Conservation (phyloP, 768 basidiomycete species). For the Infundibulicybe gibba region DNA sequence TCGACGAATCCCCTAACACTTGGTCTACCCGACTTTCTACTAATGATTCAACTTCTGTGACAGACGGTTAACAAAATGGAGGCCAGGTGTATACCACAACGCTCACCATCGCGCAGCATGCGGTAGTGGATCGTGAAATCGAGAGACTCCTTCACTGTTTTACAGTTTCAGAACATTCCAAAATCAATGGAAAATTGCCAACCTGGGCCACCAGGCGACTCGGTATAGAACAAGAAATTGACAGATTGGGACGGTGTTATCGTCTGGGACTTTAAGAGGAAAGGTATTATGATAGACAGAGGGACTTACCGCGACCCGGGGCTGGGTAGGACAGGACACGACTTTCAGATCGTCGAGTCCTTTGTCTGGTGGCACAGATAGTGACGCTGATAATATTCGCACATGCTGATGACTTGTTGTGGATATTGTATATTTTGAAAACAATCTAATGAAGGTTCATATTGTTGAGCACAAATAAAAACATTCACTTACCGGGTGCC, state of each 20-base stretch:
- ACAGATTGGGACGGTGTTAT: slow-evolving; percentile 73
- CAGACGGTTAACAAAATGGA: not conserved
- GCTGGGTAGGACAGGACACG: slow-evolving; percentile 39
- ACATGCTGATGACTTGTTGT: slow-evolving; percentile 76
- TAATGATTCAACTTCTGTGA: slow-evolving; percentile 63
- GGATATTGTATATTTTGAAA: slow-evolving; percentile 90
- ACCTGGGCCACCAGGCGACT: slow-evolving; percentile 63
- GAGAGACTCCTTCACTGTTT: slow-evolving; percentile 58
- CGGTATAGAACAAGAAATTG: slow-evolving; percentile 79
- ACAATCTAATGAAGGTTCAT: slow-evolving; percentile 49
- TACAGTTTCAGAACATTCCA: not conserved
- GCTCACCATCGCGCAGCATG: slow-evolving; percentile 75
- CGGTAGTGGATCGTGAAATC: slow-evolving; percentile 67
- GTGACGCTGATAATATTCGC: slow-evolving; percentile 58
- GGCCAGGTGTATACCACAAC: not conserved
- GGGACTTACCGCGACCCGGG: slow-evolving; percentile 45
- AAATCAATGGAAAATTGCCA: slow-evolving; percentile 5
- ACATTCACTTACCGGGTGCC: slow-evolving; percentile 56
- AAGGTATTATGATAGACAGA: not conserved
- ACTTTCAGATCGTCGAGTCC: slow-evolving; percentile 51
- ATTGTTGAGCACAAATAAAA: not conserved
- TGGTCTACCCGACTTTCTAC: slow-evolving; percentile 47
- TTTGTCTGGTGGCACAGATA: slow-evolving; percentile 41
- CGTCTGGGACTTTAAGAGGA: slow-evolving; percentile 42
- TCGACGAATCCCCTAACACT: slow-evolving; percentile 31